These are phyloP conservation scores for Penicillium longicatenatum DNA, from an alignment of 495 filamentous ascomycete genomes.

Conservation along the genomic window DNA sequence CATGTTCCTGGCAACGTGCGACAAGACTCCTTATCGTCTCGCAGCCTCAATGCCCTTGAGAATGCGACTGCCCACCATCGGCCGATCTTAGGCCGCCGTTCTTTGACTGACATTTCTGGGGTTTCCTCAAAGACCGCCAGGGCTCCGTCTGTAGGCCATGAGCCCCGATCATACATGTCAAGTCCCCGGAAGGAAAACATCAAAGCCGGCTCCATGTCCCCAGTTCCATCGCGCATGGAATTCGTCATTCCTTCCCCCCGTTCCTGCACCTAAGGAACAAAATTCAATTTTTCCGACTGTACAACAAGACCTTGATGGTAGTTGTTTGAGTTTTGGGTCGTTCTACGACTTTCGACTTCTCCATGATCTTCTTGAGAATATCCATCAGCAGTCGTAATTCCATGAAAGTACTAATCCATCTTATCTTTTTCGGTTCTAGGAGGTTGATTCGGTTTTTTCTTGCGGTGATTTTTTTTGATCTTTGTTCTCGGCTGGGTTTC, in stretches of 20 bases:
- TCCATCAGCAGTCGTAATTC: too few relatives aligned
- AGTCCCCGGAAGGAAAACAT: slow-evolving; percentile 40
- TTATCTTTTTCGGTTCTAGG: too few relatives aligned
- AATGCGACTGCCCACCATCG: slow-evolving; percentile 34
- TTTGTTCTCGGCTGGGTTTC: too few relatives aligned
- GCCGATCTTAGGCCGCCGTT: slow-evolving; percentile 25
- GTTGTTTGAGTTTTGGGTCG: background rate
- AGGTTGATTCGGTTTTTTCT: too few relatives aligned
- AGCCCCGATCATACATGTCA: slow-evolving; percentile 28
- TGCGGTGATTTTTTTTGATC: too few relatives aligned
- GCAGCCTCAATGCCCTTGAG: slow-evolving; percentile 33
- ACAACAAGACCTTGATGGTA: background rate
- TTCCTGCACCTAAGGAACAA: slow-evolving; percentile 15
- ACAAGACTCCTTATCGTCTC: slow-evolving; percentile 34
- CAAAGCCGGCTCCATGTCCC: slow-evolving; percentile 38
- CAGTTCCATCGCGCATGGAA: slow-evolving; percentile 36
- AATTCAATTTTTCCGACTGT: background rate
- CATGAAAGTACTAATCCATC: too few relatives aligned
- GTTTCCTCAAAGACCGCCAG: slow-evolving; percentile 37
- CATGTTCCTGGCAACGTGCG: slow-evolving; percentile 26
- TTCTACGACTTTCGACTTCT: too few relatives aligned
- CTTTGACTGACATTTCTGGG: slow-evolving; percentile 34
- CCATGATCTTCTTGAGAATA: too few relatives aligned
- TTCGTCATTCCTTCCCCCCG: slow-evolving; percentile 26
- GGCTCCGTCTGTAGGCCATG: slow-evolving; percentile 27